These are phyloP conservation scores for Linum tenue DNA, from an alignment of 345 rosid genomes.

Conservation along the genomic window DNA sequence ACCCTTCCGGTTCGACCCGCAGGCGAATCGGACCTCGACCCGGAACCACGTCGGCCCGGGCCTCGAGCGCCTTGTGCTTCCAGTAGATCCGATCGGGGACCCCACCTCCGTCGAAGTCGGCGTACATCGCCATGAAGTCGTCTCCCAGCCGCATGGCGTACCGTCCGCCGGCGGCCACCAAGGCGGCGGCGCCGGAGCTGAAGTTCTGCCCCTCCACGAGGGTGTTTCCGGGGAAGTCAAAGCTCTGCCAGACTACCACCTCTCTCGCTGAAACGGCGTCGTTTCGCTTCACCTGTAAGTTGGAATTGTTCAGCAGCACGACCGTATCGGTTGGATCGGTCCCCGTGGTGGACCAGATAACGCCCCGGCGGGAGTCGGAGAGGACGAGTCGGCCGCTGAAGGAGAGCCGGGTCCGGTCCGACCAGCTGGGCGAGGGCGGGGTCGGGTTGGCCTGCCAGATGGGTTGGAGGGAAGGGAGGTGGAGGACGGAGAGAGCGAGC, in stretches of 20 bases:
- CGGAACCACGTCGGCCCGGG: constrained; percentile 43
- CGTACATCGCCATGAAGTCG: constrained; percentile 62
- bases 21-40: constrained; percentile 53
- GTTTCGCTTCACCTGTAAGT: constrained; percentile 39
- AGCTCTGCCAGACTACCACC: constrained; percentile 54
- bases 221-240: constrained; percentile 50
- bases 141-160: constrained; percentile 59
- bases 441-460: constrained; percentile 59
- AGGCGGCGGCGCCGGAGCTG: constrained; percentile 37
- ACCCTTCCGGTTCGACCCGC: constrained; percentile 51
- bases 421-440: constrained; percentile 28
- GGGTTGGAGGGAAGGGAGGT: constrained; percentile 41
- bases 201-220: constrained; percentile 71
- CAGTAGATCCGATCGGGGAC: constrained; percentile 52
- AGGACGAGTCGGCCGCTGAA: constrained; percentile 79
- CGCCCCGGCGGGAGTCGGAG: constrained; percentile 26
- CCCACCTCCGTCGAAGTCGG: constrained; percentile 24
- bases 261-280: constrained; percentile 7
- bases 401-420: constrained; percentile 29
- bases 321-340: constrained; percentile 43
- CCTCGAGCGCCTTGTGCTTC: constrained; percentile 69
- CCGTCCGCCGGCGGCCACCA: constrained; percentile 27
- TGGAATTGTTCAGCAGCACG: constrained; percentile 58
- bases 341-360: constrained; percentile 61
- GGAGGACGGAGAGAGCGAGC: constrained; percentile 54